Percentiles rank a stretch among this genome's conserved stretches.
Conservation (phyloP, 2,329 filamentous ascomycete species). For the Trichoderma endophyticum region DNA sequence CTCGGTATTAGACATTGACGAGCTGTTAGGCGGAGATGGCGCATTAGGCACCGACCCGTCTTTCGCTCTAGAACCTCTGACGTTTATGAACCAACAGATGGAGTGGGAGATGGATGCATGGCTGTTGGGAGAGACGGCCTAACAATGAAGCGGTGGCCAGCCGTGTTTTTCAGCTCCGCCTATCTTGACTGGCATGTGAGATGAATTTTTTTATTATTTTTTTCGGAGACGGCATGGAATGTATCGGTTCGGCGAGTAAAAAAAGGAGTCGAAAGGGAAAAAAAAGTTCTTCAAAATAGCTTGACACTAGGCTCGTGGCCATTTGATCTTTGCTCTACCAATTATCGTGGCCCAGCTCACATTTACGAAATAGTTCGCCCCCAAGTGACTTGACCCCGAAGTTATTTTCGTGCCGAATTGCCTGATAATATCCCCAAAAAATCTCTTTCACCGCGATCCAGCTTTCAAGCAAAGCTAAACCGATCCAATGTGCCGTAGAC, state of each 20-base stretch:
- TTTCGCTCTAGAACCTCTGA: background rate
- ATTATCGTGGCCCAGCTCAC: background rate
- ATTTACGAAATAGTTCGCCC: background rate
- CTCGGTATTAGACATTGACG: background rate
- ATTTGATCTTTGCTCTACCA: background rate
- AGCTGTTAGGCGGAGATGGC: background rate
- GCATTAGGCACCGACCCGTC: background rate
- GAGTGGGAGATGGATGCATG: slow-evolving; percentile 15
- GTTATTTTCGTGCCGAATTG: background rate
- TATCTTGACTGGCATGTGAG: background rate
- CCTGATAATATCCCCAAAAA: background rate
- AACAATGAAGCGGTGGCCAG: background rate
- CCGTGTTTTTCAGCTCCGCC: background rate
- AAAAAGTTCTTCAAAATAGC: background rate
- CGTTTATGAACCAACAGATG: slow-evolving; percentile 5
- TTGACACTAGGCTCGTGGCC: background rate
- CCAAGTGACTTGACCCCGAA: background rate
- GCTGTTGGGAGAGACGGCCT: background rate
- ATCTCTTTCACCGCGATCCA: background rate
- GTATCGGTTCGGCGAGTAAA: background rate
- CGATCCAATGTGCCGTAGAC: background rate
- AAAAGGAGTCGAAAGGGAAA: background rate
- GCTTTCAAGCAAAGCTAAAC: background rate
- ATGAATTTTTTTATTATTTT: background rate
- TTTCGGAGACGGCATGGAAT: background rate